Base-by-base conservation (phyloP, 345 rosid genomes). In the Dimocarpus longan region DNA sequence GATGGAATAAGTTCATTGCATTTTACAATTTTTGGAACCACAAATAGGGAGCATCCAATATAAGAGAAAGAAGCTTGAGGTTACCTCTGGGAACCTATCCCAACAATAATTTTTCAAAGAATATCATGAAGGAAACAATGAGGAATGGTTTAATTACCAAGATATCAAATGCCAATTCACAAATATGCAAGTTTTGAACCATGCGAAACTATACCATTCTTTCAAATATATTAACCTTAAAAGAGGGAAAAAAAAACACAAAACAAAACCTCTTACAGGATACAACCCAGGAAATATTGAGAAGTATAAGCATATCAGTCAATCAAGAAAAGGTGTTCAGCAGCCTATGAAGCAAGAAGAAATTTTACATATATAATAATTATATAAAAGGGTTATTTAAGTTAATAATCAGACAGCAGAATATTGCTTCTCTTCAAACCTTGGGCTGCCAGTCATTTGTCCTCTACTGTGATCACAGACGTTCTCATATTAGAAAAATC, bases 401-500 rank as follows among this genome's bases (percentile, higher is more conserved):
- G 10, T 15, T 21, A 59, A 59, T 2, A 59, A 59, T 59, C 5
- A 59, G 5, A 66, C 11, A 16, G 70, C 71, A 68, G 50, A 68
- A 68, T 18, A 19, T 42, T 40, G 48, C 43, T 68, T 21, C 16
- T 19, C 46, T 40, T 40, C 71, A 68, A 68, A 68, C 10, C 21
- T 68, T 39, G 71, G 13, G 5, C 50, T 8, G 10, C 71, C 46
- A 68, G 32, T 43, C 11, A 71, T 22, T 18, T 57, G 26, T 19
- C 21, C 8, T n/a, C 37, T 8, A 74, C 44, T 13, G 68, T 66
- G 16, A 59, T 69, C 66, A 32, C 16, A 43, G 32, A 15, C 13
- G 22, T 68, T 60, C 65, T 16, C 60, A 48, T 15, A 76, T 39
- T 32, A 56, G 26, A 76, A 76, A 48, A 28, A 46, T n/a, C 12